Conservation (phyloP, 2,329 filamentous ascomycete species). For the Aspergillus sclerotialis region DNA sequence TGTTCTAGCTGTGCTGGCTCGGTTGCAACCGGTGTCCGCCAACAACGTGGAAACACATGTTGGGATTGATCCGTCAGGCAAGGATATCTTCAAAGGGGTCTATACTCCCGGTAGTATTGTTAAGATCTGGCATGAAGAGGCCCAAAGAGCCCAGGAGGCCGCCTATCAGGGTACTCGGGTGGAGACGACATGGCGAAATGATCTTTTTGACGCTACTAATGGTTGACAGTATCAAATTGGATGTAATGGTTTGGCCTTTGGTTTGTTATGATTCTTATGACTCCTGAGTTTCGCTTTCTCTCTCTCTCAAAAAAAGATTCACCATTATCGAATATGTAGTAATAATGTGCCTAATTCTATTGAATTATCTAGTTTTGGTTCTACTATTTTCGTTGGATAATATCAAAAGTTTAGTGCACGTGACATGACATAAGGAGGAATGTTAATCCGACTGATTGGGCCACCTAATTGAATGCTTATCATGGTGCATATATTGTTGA, state of each 20-base stretch:
- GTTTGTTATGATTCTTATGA: background rate
- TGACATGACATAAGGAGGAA: no score
- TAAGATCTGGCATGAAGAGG: slow-evolving; percentile 83
- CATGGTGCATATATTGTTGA: no score
- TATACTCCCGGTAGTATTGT: slow-evolving; percentile 87
- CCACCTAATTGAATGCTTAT: slow-evolving; percentile 17
- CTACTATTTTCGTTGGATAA: no score
- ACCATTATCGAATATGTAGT: background rate
- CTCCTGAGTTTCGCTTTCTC: background rate
- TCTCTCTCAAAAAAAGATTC: no score
- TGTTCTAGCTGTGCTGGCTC: slow-evolving; percentile 70
- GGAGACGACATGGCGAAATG: slow-evolving; percentile 64
- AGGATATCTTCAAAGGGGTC: slow-evolving; percentile 68
- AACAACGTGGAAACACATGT: slow-evolving; percentile 69
- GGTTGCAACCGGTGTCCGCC: slow-evolving; percentile 64
- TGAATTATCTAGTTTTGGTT: no score
- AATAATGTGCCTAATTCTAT: background rate
- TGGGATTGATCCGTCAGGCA: slow-evolving; percentile 56
- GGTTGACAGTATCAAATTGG: slow-evolving; percentile 1
- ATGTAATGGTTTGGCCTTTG: no score
- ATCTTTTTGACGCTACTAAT: slow-evolving; percentile 58
- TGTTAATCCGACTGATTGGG: slow-evolving; percentile 10
- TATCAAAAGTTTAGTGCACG: no score
- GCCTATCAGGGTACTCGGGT: slow-evolving; percentile 62
- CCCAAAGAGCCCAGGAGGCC: slow-evolving; percentile 59